Evolutionary conservation across 768 basidiomycete species (phyloP), one percentile per base, ranked within the genome.

Genomic region (Pholiota microspora): DNA sequence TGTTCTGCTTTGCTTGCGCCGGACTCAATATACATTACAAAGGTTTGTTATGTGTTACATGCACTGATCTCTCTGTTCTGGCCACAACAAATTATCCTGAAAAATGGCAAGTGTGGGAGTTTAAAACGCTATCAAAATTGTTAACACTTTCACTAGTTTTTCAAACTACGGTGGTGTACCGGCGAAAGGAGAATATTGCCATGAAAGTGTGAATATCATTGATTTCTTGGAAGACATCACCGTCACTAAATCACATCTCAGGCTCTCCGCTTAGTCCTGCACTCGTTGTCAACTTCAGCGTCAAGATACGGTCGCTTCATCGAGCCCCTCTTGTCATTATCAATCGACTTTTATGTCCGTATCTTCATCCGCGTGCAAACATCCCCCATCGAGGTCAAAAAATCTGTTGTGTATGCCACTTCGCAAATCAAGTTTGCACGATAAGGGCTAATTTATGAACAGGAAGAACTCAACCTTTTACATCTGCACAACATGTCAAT

Each of bases 341-440:
- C 93, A 13, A 96, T 99, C 64, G 97, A 99, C 64, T 99, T 98
- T 69, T 99, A 99, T 68, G 86, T 97, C 23, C 88, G 97, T 3
- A 64, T 98, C 16, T 99, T 98, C 64, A 83, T 98, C 13, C 84
- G 88, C 8, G 74, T 99, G 4, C 75, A 82, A 49, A 79, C 86
- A 0, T 77, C 85, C 2, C 87, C 94, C 0, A 69, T 86, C 24
- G 86, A 94, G 67, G 94, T 95, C 38, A 99, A 99, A 71, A 85
- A 84, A 57, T 71, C 82, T 4, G 76, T 88, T 21, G 83, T 84
- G 95, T 95, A 64, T 59, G 84, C 77, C 13, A 15, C 4, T 21
- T 53, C 16, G n/a, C 0, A 21, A 36, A 24, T 23, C 34, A 23
- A 45, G 21, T 7, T n/a, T 46, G 25, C 42, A 44, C 21, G n/a